Evolutionary conservation across 2,329 filamentous ascomycete genomes (phyloP).

Genomic region (Diplocarpon mali): DNA sequence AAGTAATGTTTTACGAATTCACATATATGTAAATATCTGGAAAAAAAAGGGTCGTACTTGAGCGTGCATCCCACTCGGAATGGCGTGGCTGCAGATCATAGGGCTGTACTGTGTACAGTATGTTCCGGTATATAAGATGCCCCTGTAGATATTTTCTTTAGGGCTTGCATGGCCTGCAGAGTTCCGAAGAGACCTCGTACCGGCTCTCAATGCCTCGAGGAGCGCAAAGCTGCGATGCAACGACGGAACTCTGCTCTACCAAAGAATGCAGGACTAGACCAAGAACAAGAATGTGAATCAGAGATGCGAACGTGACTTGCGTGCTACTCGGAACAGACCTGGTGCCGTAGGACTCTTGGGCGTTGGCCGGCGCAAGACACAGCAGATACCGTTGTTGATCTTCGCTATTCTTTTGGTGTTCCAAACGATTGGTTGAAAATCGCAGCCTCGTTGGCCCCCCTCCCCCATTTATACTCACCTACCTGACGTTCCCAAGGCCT

Average conservation of each 20-base stretch:
- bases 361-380: too few relatives aligned
- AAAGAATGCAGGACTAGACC: conserved; percentile 2
- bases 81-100: too few relatives aligned
- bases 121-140: neutral
- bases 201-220: neutral
- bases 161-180: neutral
- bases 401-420: neutral
- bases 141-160: neutral
- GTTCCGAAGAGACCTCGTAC: conserved; percentile 5
- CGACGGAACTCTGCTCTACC: neutral
- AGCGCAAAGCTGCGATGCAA: neutral
- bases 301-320: neutral
- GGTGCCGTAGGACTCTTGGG: too few relatives aligned
- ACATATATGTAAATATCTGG: too few relatives aligned
- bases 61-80: too few relatives aligned
- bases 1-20: too few relatives aligned
- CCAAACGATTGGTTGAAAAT: too few relatives aligned
- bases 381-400: neutral
- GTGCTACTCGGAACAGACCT: too few relatives aligned
- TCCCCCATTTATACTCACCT: neutral
- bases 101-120: too few relatives aligned
- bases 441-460: neutral
- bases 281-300: neutral
- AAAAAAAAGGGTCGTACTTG: too few relatives aligned
- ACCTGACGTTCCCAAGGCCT: neutral